Evolutionary conservation across 1,139 yeast species (phyloP).

Genomic region (Yamadazyma blattariae): DNA sequence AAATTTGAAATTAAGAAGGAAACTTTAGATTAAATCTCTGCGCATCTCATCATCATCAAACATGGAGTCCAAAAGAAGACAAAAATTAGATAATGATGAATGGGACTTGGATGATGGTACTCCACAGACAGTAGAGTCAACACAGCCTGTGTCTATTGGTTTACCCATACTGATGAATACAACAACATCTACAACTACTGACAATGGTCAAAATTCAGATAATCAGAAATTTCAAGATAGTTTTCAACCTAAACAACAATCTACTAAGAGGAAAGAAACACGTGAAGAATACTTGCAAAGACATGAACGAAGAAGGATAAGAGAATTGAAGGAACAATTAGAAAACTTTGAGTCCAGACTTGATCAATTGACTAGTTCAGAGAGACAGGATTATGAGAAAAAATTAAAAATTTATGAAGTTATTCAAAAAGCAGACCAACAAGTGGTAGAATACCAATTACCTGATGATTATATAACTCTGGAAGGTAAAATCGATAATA

Average conservation of each 20-base stretch:
- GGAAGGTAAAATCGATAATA: conserved; percentile 51
- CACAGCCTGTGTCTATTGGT: background rate
- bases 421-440: conserved; percentile 30
- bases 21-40: too few relatives aligned
- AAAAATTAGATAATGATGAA: conserved; percentile 7
- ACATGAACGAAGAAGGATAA: conserved; percentile 21
- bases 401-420: conserved; percentile 44
- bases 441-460: conserved; percentile 39
- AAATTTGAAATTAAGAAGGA: too few relatives aligned
- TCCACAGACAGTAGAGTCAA: background rate
- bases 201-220: too few relatives aligned
- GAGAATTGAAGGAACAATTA: conserved; percentile 36
- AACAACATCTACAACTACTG: too few relatives aligned
- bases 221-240: too few relatives aligned
- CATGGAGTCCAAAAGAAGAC: conserved; percentile 6
- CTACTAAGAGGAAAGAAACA: background rate
- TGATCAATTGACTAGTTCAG: conserved; percentile 36
- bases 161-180: too few relatives aligned
- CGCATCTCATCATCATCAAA: background rate
- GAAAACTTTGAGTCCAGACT: conserved; percentile 40
- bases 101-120: conserved; percentile 6
- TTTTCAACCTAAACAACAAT: background rate
- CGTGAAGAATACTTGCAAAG: conserved; percentile 32
- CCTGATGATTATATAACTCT: conserved; percentile 56
- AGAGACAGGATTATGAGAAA: conserved; percentile 49